Evolutionary conservation across 169 alveolate species (phyloP).

Genomic region (Plasmodium malariae): DNA sequence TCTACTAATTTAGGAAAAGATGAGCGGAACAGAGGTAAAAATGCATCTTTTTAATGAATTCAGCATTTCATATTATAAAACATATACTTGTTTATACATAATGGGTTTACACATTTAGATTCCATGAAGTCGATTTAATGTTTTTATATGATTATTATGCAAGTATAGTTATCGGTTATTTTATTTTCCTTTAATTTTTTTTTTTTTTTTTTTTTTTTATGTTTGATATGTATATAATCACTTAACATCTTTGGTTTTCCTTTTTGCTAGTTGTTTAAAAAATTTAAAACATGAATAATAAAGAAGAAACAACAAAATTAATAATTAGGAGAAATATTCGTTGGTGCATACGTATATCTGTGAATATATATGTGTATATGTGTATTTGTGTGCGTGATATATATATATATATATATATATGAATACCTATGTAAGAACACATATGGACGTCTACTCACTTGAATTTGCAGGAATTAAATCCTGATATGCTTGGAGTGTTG

Average conservation of each 20-base stretch:
- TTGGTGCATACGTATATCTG: background rate
- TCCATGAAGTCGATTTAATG: no score
- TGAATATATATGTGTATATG: background rate
- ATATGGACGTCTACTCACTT: background rate
- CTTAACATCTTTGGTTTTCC: background rate
- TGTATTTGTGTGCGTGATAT: background rate
- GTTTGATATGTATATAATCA: background rate
- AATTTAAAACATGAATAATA: no score
- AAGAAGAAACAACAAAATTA: background rate
- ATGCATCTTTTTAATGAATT: no score
- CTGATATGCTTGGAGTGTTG: slow-evolving; percentile 62
- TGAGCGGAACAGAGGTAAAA: slow-evolving; percentile 51
- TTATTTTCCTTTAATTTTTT: background rate
- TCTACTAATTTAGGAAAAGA: slow-evolving; percentile 20
- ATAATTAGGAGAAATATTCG: background rate
- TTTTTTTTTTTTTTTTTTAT: no score
- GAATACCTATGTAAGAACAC: no score
- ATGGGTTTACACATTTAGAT: no score
- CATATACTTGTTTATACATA: no score
- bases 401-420: background rate
- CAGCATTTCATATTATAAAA: no score
- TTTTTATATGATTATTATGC: no score
- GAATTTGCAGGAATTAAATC: slow-evolving; percentile 42
- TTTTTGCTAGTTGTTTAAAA: background rate
- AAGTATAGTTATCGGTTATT: no score